These are phyloP conservation scores for Globisporangium solare DNA, from an alignment of 352 stramenopile genomes.

Conservation along the genomic window DNA sequence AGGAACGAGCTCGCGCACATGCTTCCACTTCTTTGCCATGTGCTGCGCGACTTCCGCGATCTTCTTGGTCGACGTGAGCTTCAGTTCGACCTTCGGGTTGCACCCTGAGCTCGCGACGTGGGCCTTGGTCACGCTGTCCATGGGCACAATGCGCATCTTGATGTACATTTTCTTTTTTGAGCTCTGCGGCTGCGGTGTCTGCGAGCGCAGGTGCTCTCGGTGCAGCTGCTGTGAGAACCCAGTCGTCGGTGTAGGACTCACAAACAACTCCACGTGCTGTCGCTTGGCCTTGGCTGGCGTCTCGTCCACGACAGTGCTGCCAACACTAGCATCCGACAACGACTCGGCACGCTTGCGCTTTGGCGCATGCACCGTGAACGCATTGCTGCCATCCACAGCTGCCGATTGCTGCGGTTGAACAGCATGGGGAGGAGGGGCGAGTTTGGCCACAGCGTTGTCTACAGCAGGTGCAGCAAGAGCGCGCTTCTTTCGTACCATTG, in stretches of 20 bases:
- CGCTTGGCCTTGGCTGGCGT: conserved; percentile 10
- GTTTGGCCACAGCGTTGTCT: conserved; percentile 16
- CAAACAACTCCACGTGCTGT: conserved; percentile 20
- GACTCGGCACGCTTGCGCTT: conserved; percentile 31
- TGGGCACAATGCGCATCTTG: conserved; percentile 78
- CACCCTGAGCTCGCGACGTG: conserved; percentile 39
- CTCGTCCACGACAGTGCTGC: conserved; percentile 1
- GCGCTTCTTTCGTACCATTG: conserved; percentile 55
- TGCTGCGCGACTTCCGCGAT: conserved; percentile 72
- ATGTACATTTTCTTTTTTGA: conserved; percentile 74
- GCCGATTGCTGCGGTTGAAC: conserved; percentile 16
- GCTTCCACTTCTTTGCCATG: conserved; percentile 73
- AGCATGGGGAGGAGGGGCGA: conserved; percentile 18
- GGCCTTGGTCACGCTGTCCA: conserved; percentile 52
- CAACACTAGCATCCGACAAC: not conserved
- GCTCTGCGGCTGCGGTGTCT: conserved; percentile 43
- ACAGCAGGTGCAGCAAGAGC: conserved; percentile 10
- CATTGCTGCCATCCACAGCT: not conserved
- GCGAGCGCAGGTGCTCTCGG: conserved; percentile 12
- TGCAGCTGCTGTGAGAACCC: conserved; percentile 6
- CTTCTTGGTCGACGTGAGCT: conserved; percentile 72
- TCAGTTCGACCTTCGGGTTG: conserved; percentile 78
- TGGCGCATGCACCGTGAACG: not conserved
- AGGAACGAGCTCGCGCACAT: conserved; percentile 32
- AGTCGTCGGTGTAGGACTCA: conserved; percentile 25